phyloP scores from a whole-genome alignment of 305 asterid genomes.

The Lippia alba region DNA sequence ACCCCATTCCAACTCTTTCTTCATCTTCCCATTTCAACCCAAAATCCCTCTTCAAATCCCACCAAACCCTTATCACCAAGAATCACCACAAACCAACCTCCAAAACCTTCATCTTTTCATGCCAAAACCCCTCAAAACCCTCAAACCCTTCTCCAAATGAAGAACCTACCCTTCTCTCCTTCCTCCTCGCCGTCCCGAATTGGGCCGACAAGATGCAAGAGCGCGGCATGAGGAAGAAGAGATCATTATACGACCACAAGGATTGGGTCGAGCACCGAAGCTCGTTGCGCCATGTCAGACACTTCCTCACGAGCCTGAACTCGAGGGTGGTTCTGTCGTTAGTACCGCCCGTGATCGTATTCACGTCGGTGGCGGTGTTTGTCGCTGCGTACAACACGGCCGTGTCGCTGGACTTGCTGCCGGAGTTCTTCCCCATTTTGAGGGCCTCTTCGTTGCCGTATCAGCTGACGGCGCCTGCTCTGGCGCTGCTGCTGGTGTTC shows the following conservation, averaged over 20 bases:
- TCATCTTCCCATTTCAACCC: slow-evolving; percentile 43
- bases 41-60: slow-evolving; percentile 43
- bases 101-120: slow-evolving; percentile 43
- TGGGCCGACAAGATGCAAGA: slow-evolving; percentile 82
- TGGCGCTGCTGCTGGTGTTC: slow-evolving; percentile 89
- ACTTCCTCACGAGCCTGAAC: slow-evolving; percentile 61
- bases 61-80: slow-evolving; percentile 38
- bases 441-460: slow-evolving; percentile 88
- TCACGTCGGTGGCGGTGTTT: slow-evolving; percentile 73
- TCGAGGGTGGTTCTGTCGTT: slow-evolving; percentile 86
- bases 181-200: slow-evolving; percentile 65
- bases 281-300: slow-evolving; percentile 79
- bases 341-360: slow-evolving; percentile 83
- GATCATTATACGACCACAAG: slow-evolving; percentile 67
- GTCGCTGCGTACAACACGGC: slow-evolving; percentile 82
- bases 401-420: slow-evolving; percentile 66
- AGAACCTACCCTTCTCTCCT: slow-evolving; percentile 44
- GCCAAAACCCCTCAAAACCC: slow-evolving; percentile 41
- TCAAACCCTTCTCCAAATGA: slow-evolving; percentile 39
- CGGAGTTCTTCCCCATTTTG: slow-evolving; percentile 76
- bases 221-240: slow-evolving; percentile 63
- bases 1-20: slow-evolving; percentile 46
- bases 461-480: slow-evolving; percentile 92
- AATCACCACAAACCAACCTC: slow-evolving; percentile 29
- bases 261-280: slow-evolving; percentile 84